Evolutionary conservation across 129 eudicot genomes (phyloP).

Genomic region (Centrapalus pauciflorus): DNA sequence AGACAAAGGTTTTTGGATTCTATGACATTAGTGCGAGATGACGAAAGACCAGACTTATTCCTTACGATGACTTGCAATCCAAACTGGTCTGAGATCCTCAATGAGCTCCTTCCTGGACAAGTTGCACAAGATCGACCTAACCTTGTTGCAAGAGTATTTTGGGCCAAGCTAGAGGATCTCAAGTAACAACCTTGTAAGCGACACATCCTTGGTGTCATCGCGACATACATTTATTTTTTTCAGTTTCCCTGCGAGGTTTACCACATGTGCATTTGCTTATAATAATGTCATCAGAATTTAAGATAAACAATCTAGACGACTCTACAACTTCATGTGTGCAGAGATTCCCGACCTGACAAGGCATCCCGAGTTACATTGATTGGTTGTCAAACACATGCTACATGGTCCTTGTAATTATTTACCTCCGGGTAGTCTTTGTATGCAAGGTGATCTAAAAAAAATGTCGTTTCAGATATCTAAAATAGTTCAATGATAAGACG

Average conservation of each 20-base stretch:
- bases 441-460: constrained; percentile 11
- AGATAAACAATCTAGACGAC: no score
- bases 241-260: neutral
- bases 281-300: no score
- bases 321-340: no score
- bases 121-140: neutral
- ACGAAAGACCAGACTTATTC: neutral
- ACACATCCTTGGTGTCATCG: neutral
- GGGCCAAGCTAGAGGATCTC: neutral
- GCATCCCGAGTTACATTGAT: neutral
- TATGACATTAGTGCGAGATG: neutral
- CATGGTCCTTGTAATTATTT: constrained; percentile 19
- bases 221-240: neutral
- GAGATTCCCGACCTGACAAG: no score
- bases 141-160: neutral
- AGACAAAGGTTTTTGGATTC: neutral
- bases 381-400: constrained; percentile 28
- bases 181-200: neutral
- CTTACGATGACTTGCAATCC: constrained; percentile 2
- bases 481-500: neutral
- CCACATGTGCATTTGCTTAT: no score
- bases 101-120: neutral
- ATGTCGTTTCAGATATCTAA: constrained; percentile 13
- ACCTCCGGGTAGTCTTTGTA: neutral
- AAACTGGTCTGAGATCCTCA: neutral